A percentile compares a stretch with the other conserved stretches of the same genome.
Evolutionary conservation across 371 early-diverging fungal genomes (phyloP).

Genomic region (Apophysomyces variabilis): DNA sequence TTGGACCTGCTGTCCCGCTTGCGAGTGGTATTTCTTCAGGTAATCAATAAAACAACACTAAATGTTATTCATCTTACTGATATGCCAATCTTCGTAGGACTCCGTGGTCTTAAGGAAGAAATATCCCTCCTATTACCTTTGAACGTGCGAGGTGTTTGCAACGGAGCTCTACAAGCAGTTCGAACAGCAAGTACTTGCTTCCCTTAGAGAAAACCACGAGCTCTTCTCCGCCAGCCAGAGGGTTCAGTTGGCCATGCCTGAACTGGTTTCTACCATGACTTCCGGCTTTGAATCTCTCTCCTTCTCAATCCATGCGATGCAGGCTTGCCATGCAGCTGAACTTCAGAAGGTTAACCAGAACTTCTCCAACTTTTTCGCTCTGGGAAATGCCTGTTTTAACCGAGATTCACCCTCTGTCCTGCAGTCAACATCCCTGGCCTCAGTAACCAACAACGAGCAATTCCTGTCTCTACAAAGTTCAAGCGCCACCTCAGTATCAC

Average conservation of each 20-base stretch:
- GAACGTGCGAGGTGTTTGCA: neutral
- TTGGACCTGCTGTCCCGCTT: slow-evolving; percentile 11
- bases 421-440: too few relatives aligned
- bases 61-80: neutral
- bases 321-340: too few relatives aligned
- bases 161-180: slow-evolving; percentile 5
- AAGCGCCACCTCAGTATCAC: too few relatives aligned
- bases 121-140: slow-evolving; percentile 17
- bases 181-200: neutral
- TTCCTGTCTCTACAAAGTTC: too few relatives aligned
- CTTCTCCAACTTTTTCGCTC: too few relatives aligned
- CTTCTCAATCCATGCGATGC: too few relatives aligned
- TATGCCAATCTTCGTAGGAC: neutral
- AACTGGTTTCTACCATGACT: neutral
- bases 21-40: slow-evolving; percentile 18
- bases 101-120: slow-evolving; percentile 16
- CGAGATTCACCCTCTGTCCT: too few relatives aligned
- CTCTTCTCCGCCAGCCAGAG: neutral
- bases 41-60: neutral
- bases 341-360: too few relatives aligned
- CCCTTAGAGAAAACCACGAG: neutral
- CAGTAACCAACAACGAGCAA: too few relatives aligned
- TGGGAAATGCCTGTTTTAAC: too few relatives aligned
- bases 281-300: too few relatives aligned
- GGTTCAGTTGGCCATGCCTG: neutral